A percentile compares a stretch with the other conserved stretches of the same genome.
Conservation (phyloP, 2,329 filamentous ascomycete genomes). For the Curvularia verruculosa region DNA sequence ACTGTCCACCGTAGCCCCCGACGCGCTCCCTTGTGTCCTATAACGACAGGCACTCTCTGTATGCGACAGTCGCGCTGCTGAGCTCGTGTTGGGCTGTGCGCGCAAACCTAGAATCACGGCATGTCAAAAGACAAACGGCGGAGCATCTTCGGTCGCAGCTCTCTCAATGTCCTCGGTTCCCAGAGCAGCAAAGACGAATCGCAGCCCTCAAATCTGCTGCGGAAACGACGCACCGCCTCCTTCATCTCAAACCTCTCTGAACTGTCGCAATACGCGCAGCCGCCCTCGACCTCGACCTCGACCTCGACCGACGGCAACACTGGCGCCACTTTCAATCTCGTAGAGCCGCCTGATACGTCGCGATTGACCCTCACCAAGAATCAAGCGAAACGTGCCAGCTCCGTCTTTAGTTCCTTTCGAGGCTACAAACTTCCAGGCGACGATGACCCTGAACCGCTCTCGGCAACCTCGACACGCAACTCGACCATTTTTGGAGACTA, state of each 20-base stretch:
- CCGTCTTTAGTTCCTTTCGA: conserved; percentile 65
- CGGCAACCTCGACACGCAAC: conserved; percentile 57
- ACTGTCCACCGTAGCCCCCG: neutral
- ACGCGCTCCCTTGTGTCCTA: conserved; percentile 16
- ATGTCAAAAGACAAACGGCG: conserved; percentile 48
- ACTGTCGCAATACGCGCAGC: conserved; percentile 31
- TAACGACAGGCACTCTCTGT: conserved; percentile 20
- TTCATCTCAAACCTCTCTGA: conserved; percentile 45
- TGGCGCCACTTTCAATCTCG: conserved; percentile 8
- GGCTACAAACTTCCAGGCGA: conserved; percentile 60
- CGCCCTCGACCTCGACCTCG: conserved; percentile 9
- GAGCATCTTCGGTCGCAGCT: conserved; percentile 46
- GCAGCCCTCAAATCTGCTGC: conserved; percentile 44
- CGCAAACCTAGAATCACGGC: conserved; percentile 28
- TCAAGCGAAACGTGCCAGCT: conserved; percentile 46
- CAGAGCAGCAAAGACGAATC: conserved; percentile 42
- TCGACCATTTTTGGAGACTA: conserved; percentile 48
- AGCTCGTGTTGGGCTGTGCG: conserved; percentile 40
- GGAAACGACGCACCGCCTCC: conserved; percentile 48
- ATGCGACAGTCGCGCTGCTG: conserved; percentile 32
- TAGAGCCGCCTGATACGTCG: conserved; percentile 21
- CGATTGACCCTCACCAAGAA: conserved; percentile 29
- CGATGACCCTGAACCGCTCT: conserved; percentile 56
- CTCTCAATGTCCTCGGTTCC: conserved; percentile 40
- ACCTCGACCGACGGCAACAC: conserved; percentile 22